Conservation (phyloP, 805 yeast species). For the Alloascoidea africana region DNA sequence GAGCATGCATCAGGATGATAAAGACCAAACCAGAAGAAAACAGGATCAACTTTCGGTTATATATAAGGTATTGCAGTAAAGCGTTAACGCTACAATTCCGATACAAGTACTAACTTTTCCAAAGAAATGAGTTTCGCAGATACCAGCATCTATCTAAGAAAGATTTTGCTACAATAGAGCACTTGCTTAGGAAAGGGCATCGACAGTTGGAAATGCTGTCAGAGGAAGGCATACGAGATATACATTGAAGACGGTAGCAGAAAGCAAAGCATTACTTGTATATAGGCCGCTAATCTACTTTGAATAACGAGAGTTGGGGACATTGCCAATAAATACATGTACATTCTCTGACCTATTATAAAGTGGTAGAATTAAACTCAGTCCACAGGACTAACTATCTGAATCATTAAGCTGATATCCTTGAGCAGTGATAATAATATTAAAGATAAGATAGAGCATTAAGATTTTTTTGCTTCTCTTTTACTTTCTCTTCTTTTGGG, state of each 20-base stretch:
- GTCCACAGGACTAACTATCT: too few relatives aligned
- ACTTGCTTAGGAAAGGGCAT: constrained; percentile 62
- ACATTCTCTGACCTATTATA: too few relatives aligned
- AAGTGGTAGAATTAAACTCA: too few relatives aligned
- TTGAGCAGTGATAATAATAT: too few relatives aligned
- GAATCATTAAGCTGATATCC: too few relatives aligned
- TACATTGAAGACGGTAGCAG: constrained; percentile 16
- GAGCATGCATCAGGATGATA: constrained; percentile 29
- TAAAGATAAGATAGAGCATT: too few relatives aligned
- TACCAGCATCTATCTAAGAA: constrained; percentile 45
- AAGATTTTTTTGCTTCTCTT: too few relatives aligned
- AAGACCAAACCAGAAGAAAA: constrained; percentile 26
- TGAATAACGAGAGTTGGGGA: constrained; percentile 12
- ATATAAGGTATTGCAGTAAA: background rate
- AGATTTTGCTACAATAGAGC: constrained; percentile 78
- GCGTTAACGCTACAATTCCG: background rate
- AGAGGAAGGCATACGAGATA: constrained; percentile 56
- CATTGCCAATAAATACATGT: too few relatives aligned
- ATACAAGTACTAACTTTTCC: constrained; percentile 17
- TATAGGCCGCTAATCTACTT: too few relatives aligned
- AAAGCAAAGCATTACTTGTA: background rate
- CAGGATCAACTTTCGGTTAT: background rate
- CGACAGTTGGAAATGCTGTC: constrained; percentile 60
- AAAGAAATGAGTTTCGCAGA: constrained; percentile 49
- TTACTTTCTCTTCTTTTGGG: too few relatives aligned